Evolutionary conservation across 2,329 filamentous ascomycete genomes (phyloP).

Genomic region (Allantophomopsis lycopodina): DNA sequence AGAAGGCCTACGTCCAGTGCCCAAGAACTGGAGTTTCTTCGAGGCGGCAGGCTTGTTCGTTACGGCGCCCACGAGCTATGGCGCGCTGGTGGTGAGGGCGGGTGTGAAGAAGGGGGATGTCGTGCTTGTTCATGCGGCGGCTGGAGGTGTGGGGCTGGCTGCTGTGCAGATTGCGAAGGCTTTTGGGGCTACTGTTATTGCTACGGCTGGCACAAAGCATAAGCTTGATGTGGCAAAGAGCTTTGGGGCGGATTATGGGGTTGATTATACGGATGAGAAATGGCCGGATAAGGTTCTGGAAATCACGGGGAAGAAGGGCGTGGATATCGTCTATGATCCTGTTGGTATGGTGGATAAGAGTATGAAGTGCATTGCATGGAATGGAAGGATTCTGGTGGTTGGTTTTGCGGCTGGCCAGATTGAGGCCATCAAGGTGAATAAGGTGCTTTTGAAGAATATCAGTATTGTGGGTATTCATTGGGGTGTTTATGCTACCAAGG

Average conservation of each 20-base stretch:
- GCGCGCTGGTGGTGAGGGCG: constrained; percentile 66
- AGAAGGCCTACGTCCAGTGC: constrained; percentile 55
- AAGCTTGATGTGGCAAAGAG: constrained; percentile 68
- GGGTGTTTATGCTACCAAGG: constrained; percentile 68
- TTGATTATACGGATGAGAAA: constrained; percentile 58
- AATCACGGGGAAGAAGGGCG: constrained; percentile 56
- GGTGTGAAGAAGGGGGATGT: constrained; percentile 67
- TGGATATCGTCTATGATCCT: constrained; percentile 91
- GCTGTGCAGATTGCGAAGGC: constrained; percentile 93
- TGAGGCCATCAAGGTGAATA: constrained; percentile 86
- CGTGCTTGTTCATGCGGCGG: constrained; percentile 84
- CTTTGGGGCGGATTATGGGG: constrained; percentile 73
- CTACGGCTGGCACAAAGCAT: constrained; percentile 67
- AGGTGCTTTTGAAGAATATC: constrained; percentile 88
- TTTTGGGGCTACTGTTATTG: constrained; percentile 81
- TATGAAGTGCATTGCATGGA: constrained; percentile 89
- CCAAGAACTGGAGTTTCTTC: constrained; percentile 66
- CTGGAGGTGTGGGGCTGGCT: constrained; percentile 80
- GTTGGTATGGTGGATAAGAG: constrained; percentile 80
- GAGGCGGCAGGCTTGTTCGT: constrained; percentile 86
- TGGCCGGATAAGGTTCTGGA: constrained; percentile 62
- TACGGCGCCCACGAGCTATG: constrained; percentile 83
- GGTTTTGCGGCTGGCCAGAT: constrained; percentile 80
- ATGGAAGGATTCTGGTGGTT: constrained; percentile 74
- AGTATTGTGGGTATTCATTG: constrained; percentile 82